Percentiles rank a stretch among this genome's conserved stretches.
Conservation (phyloP, 2,329 filamentous ascomycete species). For the Beauveria sp. region DNA sequence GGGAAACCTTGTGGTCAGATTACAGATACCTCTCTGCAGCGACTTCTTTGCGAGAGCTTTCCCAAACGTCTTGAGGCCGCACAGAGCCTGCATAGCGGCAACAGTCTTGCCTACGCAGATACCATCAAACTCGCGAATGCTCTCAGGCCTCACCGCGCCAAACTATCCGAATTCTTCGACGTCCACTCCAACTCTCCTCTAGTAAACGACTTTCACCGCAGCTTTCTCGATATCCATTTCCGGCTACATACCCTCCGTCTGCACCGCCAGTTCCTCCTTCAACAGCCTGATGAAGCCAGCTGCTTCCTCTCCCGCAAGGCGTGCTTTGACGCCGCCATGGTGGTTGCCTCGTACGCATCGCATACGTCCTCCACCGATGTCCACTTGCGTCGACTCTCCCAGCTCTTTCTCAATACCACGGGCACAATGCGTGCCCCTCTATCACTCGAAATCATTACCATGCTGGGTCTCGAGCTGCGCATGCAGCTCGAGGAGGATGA, state of each 20-base stretch:
- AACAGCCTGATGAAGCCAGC: background rate
- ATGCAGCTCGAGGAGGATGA: conserved; percentile 3
- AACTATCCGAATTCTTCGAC: background rate
- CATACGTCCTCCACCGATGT: background rate
- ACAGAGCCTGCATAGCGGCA: background rate
- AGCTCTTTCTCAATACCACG: background rate
- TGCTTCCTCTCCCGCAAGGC: background rate
- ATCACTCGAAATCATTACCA: conserved; percentile 3
- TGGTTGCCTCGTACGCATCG: background rate
- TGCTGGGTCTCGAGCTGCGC: conserved; percentile 3
- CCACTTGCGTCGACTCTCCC: background rate
- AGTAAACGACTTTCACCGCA: background rate
- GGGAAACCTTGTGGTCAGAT: background rate
- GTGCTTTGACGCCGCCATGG: conserved; percentile 2
- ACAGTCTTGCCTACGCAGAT: background rate
- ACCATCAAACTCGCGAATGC: background rate
- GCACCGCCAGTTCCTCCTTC: conserved; percentile 1
- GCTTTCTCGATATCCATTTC: background rate
- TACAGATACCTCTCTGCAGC: background rate
- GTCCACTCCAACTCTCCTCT: background rate
- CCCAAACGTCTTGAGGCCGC: background rate
- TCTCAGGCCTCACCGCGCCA: background rate
- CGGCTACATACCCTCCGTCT: background rate
- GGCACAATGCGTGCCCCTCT: background rate
- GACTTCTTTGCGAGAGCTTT: background rate